phyloP scores from a whole-genome alignment of 1,139 yeast genomes.

The Barnettozyma hawaiiensis region DNA sequence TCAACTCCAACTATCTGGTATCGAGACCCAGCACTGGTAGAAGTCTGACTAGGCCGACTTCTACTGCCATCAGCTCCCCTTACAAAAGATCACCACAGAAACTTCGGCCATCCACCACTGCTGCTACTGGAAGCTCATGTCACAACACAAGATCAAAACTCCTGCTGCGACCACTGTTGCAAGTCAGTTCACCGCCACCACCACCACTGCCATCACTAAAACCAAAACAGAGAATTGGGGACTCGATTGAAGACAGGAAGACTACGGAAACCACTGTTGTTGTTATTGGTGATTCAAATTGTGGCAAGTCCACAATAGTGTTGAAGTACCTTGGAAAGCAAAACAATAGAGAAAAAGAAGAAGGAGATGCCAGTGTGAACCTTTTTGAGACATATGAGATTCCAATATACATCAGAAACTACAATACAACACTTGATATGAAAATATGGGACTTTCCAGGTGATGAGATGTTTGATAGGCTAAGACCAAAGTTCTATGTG shows the following conservation, averaged over 20 bases:
- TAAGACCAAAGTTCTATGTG: slow-evolving; percentile 62
- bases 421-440: slow-evolving; percentile 13
- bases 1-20: neutral
- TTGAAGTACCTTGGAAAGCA: slow-evolving; percentile 15
- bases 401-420: slow-evolving; percentile 26
- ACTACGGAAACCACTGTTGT: slow-evolving; percentile 12
- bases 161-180: neutral
- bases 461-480: slow-evolving; percentile 50
- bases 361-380: slow-evolving; percentile 5
- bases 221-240: too few relatives aligned
- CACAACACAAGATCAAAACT: neutral
- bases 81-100: neutral
- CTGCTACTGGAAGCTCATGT: neutral
- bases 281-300: slow-evolving; percentile 24
- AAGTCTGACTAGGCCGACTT: neutral
- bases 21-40: slow-evolving; percentile 5
- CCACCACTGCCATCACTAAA: neutral
- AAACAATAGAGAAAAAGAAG: slow-evolving; percentile 9
- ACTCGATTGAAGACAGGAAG: neutral
- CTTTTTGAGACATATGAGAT: slow-evolving; percentile 23
- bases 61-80: neutral
- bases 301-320: slow-evolving; percentile 25
- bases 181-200: neutral
- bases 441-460: slow-evolving; percentile 54
- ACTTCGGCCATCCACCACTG: neutral